These are phyloP conservation scores for Carallia pectinifolia DNA, from an alignment of 345 rosid genomes.

Conservation along the genomic window DNA sequence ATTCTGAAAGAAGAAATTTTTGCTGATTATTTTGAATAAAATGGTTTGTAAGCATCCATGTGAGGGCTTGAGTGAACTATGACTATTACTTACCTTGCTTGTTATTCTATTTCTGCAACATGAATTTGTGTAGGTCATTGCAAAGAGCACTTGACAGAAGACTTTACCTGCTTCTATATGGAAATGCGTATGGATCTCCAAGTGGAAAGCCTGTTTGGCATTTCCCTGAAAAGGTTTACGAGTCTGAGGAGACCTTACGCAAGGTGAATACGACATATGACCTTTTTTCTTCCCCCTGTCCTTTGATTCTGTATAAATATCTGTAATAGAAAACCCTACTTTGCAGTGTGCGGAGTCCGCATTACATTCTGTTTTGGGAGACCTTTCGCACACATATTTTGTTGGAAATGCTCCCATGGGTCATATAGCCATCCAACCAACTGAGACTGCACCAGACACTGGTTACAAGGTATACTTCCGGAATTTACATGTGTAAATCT, in stretches of 20 bases:
- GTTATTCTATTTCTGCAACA: too few species aligned
- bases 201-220: slow-evolving; percentile 75
- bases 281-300: neutral
- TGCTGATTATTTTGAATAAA: neutral
- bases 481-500: neutral
- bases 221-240: slow-evolving; percentile 85
- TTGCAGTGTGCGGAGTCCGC: slow-evolving; percentile 94
- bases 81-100: too few species aligned
- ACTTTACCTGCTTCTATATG: slow-evolving; percentile 75
- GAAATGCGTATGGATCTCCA: slow-evolving; percentile 57
- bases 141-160: slow-evolving; percentile 88
- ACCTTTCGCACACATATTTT: slow-evolving; percentile 81
- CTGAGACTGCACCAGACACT: slow-evolving; percentile 38
- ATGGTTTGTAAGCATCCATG: too few species aligned
- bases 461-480: slow-evolving; percentile 55
- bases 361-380: slow-evolving; percentile 66
- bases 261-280: slow-evolving; percentile 41
- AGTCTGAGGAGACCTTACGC: slow-evolving; percentile 86
- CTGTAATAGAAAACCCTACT: slow-evolving; percentile 9
- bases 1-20: neutral
- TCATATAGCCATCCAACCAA: slow-evolving; percentile 57
- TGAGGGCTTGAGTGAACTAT: too few species aligned
- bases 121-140: slow-evolving; percentile 43
- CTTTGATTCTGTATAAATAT: neutral
- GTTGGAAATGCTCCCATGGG: slow-evolving; percentile 99